A percentile compares a stretch with the other conserved stretches of the same genome.
These are phyloP conservation scores for Alloteropsis angusta DNA, from an alignment of 202 grass and related monocot species.

Conservation along the genomic window DNA sequence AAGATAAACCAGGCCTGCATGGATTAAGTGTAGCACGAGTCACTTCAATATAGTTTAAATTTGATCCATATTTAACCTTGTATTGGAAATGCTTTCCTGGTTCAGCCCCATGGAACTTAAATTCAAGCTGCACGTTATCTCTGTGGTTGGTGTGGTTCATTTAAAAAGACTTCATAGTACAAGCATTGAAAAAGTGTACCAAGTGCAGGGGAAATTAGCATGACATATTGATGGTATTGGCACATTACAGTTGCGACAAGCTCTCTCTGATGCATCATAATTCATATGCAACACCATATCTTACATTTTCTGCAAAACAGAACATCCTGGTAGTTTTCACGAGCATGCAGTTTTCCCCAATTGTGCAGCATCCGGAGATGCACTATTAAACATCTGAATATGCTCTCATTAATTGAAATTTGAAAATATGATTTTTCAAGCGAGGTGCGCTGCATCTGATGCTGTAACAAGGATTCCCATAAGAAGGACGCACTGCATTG, in stretches of 20 bases:
- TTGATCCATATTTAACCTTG: not conserved
- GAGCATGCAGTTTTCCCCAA: not conserved
- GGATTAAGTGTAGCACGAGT: not conserved
- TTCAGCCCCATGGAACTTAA: slow-evolving; percentile 3
- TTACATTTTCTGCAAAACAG: not conserved
- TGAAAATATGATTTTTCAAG: not conserved
- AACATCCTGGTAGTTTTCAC: not conserved
- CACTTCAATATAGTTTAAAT: slow-evolving; percentile 18
- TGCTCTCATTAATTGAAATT: not conserved
- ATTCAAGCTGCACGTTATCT: not conserved
- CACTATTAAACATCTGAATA: slow-evolving; percentile 1
- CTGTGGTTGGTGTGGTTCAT: not conserved
- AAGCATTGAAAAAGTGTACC: not conserved
- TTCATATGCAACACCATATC: not conserved
- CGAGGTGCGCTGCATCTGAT: not conserved
- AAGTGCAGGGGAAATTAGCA: not conserved
- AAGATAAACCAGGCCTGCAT: not conserved
- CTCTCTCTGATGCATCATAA: slow-evolving; percentile 17
- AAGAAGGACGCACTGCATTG: not conserved
- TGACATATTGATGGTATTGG: not conserved
- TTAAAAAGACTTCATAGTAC: slow-evolving; percentile 1
- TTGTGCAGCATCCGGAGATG: not conserved
- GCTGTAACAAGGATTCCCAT: not conserved
- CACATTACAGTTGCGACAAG: not conserved
- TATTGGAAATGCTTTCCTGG: not conserved